Evolutionary conservation across 371 early-diverging fungal species (phyloP).

Genomic region (Dinochytrium kinnereticum): DNA sequence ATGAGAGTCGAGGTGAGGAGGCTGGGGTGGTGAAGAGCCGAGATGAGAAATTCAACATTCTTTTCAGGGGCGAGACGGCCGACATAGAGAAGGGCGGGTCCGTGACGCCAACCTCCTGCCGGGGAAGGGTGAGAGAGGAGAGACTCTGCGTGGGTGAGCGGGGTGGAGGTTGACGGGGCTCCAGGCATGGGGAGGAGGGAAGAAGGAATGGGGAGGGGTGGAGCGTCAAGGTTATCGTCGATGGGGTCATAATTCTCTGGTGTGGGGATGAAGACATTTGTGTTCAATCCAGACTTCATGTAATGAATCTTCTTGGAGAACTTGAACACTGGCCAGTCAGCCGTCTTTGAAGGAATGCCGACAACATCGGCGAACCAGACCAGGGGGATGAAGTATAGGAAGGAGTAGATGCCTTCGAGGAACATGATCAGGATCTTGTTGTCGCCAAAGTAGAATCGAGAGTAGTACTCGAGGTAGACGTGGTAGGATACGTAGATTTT

Average conservation of each 20-base stretch:
- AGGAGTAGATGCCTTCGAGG: slow-evolving; percentile 37
- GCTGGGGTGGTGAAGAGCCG: slow-evolving; percentile 38
- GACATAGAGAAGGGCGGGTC: slow-evolving; percentile 47
- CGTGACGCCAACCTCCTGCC: slow-evolving; percentile 3
- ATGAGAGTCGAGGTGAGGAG: slow-evolving; percentile 42
- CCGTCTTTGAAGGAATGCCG: slow-evolving; percentile 52
- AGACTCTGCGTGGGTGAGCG: slow-evolving; percentile 10
- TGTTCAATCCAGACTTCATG: slow-evolving; percentile 54
- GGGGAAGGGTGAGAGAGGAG: slow-evolving; percentile 11
- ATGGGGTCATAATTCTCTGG: slow-evolving; percentile 24
- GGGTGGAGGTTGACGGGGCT: slow-evolving; percentile 9
- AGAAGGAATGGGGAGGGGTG: slow-evolving; percentile 24
- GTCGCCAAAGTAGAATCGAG: slow-evolving; percentile 45
- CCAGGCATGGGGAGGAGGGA: slow-evolving; percentile 24
- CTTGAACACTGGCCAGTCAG: slow-evolving; percentile 51
- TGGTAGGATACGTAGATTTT: slow-evolving; percentile 59
- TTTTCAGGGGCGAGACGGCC: slow-evolving; percentile 58
- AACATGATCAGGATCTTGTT: slow-evolving; percentile 39
- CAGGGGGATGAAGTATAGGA: slow-evolving; percentile 49
- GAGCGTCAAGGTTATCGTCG: slow-evolving; percentile 27
- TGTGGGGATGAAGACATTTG: slow-evolving; percentile 44
- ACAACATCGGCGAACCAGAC: slow-evolving; percentile 51
- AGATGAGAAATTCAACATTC: slow-evolving; percentile 52
- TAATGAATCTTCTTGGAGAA: slow-evolving; percentile 49
- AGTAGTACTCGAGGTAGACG: slow-evolving; percentile 54